A percentile compares a stretch with the other conserved stretches of the same genome.
Evolutionary conservation across 176 grass and related monocot genomes (phyloP).

Genomic region (Carex kokanica): DNA sequence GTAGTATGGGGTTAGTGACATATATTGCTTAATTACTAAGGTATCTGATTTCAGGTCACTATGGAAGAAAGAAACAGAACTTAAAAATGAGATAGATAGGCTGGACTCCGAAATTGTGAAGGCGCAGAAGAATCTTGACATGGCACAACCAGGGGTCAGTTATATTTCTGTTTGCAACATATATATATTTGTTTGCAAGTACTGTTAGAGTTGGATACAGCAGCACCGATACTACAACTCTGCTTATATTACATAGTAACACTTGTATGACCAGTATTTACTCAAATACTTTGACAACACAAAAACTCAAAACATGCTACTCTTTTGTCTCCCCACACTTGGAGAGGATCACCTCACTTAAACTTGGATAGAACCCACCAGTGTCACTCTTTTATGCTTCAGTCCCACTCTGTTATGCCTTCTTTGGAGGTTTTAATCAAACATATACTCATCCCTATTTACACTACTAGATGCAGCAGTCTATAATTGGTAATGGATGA

Average conservation of each 20-base stretch:
- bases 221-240: not conserved
- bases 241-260: not conserved
- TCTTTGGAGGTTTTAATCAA: not conserved
- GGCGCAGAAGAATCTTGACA: slow-evolving; percentile 83
- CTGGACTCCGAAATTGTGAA: slow-evolving; percentile 73
- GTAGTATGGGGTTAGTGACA: not conserved
- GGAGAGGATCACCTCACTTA: not conserved
- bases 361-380: not conserved
- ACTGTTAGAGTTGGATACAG: not conserved
- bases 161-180: not conserved
- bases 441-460: not conserved
- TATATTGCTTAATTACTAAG: not conserved
- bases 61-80: slow-evolving; percentile 81
- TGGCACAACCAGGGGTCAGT: slow-evolving; percentile 84
- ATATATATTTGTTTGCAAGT: not conserved
- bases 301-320: not conserved
- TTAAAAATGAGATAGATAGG: slow-evolving; percentile 70
- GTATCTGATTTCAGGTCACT: slow-evolving; percentile 59
- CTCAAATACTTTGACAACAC: not conserved
- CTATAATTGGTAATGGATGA: not conserved
- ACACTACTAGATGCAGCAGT: not conserved
- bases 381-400: not conserved
- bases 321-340: not conserved
- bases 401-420: not conserved
- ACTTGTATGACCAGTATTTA: not conserved